Conservation (phyloP, 495 filamentous ascomycete species). For the Achaetomiella virescens region DNA sequence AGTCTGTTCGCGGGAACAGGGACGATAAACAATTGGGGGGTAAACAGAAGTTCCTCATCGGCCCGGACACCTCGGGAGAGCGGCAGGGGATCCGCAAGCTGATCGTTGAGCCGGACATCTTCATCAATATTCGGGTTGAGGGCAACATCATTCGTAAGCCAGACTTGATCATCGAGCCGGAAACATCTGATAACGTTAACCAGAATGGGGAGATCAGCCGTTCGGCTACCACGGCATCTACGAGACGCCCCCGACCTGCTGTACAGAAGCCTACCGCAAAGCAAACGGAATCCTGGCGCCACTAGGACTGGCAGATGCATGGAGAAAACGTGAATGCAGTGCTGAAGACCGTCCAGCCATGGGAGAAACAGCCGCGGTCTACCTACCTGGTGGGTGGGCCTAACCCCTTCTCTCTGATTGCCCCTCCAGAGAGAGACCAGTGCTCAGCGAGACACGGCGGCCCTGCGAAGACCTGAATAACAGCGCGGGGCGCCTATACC, state of each 20-base stretch:
- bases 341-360: constrained; percentile 10
- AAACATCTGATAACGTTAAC: background rate
- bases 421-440: background rate
- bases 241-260: background rate
- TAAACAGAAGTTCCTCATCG: constrained; percentile 17
- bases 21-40: background rate
- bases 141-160: constrained; percentile 2
- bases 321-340: background rate
- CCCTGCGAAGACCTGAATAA: too few relatives aligned
- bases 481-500: too few relatives aligned
- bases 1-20: background rate
- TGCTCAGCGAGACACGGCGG: background rate
- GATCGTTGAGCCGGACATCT: constrained; percentile 16
- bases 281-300: background rate
- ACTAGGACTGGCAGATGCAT: constrained; percentile 22
- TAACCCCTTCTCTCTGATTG: background rate
- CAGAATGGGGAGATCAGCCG: constrained; percentile 10
- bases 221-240: constrained; percentile 26
- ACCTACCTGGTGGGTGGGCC: background rate
- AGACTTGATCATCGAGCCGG: background rate
- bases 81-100: constrained; percentile 14
- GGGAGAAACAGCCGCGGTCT: background rate
- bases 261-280: background rate
- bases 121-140: background rate
- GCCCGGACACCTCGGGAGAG: constrained; percentile 6